phyloP scores from a whole-genome alignment of 2,329 filamentous ascomycete genomes.

The Scytalidium sp. region DNA sequence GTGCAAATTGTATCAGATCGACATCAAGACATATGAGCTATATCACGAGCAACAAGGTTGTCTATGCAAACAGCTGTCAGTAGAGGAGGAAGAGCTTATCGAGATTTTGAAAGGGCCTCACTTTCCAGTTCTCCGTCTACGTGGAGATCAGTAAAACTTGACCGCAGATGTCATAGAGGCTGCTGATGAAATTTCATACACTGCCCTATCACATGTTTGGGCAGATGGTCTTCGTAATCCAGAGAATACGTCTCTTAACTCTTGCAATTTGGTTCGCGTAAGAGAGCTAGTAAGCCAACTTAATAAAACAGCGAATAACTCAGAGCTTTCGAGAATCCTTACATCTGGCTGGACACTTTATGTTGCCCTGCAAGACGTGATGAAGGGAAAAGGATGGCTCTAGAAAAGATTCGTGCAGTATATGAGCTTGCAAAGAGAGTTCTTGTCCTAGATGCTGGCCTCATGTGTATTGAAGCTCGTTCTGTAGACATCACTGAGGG shows the following conservation, averaged over 20 bases:
- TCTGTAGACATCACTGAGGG: slow-evolving; percentile 21
- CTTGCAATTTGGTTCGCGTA: slow-evolving; percentile 29
- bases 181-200: slow-evolving; percentile 21
- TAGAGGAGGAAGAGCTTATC: slow-evolving; percentile 3
- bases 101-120: slow-evolving; percentile 13
- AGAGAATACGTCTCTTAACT: slow-evolving; percentile 24
- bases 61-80: slow-evolving; percentile 13
- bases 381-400: slow-evolving; percentile 18
- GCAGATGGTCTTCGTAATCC: slow-evolving; percentile 33
- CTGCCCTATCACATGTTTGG: slow-evolving; percentile 36
- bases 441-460: slow-evolving; percentile 31
- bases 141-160: slow-evolving; percentile 12
- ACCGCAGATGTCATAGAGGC: slow-evolving; percentile 20
- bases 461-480: no score
- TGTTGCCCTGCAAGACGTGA: slow-evolving; percentile 27
- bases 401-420: slow-evolving; percentile 31
- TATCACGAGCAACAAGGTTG: slow-evolving; percentile 20
- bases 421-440: no score
- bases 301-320: no score
- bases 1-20: slow-evolving; percentile 29
- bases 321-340: slow-evolving; percentile 15
- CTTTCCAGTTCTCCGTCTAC: slow-evolving; percentile 13
- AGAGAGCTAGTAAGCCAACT: slow-evolving; percentile 22
- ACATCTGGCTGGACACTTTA: no score
- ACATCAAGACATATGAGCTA: slow-evolving; percentile 25